These are phyloP conservation scores for Lactarius quietus DNA, from an alignment of 768 basidiomycete species.

Conservation along the genomic window DNA sequence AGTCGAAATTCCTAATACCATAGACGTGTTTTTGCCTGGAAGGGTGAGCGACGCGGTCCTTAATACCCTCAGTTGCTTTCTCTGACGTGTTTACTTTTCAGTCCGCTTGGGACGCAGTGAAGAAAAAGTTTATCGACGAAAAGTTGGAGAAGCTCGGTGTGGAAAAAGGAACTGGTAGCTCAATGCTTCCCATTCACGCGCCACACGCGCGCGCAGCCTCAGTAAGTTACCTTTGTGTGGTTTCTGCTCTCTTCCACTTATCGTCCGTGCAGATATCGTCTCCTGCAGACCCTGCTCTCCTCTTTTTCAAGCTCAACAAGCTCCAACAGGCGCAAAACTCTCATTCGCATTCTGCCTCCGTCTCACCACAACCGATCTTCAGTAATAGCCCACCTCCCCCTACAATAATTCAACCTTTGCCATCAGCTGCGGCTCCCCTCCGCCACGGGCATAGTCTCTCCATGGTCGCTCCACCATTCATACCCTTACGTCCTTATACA, in stretches of 20 bases:
- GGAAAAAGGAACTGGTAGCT: conserved; percentile 53
- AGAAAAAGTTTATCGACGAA: conserved; percentile 70
- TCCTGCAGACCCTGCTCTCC: conserved; percentile 80
- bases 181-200: conserved; percentile 58
- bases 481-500: conserved; percentile 33
- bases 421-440: conserved; percentile 41
- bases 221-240: conserved; percentile 45
- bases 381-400: conserved; percentile 49
- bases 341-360: conserved; percentile 49
- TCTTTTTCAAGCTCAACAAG: conserved; percentile 81
- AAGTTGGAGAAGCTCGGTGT: conserved; percentile 80
- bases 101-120: conserved; percentile 73
- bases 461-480: conserved; percentile 55
- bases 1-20: conserved; percentile 52
- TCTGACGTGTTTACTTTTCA: conserved; percentile 33
- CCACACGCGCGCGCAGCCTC: conserved; percentile 83
- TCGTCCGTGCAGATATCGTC: conserved; percentile 65
- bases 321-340: conserved; percentile 68
- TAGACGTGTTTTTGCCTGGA: conserved; percentile 82
- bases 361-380: conserved; percentile 64
- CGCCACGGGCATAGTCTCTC: conserved; percentile 75
- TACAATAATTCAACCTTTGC: conserved; percentile 33
- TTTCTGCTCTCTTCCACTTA: conserved; percentile 17
- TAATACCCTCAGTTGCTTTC: conserved; percentile 4
- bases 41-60: conserved; percentile 47